These are phyloP conservation scores for Xerocomus amazonicus DNA, from an alignment of 1,284 basidiomycete species.

Conservation along the genomic window DNA sequence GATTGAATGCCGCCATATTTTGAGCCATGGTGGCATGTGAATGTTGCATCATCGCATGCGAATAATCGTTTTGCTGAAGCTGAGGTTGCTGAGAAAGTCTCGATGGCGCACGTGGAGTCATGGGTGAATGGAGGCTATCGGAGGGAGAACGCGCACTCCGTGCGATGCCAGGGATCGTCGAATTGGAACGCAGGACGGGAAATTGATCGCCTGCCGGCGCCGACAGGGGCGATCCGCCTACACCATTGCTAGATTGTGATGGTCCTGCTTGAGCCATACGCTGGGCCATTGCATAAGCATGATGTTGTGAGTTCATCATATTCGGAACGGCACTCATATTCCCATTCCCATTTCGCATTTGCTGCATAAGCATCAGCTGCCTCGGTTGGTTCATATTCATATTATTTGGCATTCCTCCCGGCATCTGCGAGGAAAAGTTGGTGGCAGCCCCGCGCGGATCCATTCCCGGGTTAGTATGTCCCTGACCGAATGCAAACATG, in stretches of 20 bases:
- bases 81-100: constrained; percentile 39
- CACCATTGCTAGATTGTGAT: constrained; percentile 25
- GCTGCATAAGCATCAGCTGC: constrained; percentile 38
- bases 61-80: constrained; percentile 34
- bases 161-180: constrained; percentile 65
- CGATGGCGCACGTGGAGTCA: constrained; percentile 46
- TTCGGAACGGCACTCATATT: constrained; percentile 28
- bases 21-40: constrained; percentile 21
- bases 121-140: constrained; percentile 55
- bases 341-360: constrained; percentile 33
- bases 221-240: constrained; percentile 34
- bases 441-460: constrained; percentile 29
- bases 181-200: constrained; percentile 49
- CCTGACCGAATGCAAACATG: constrained; percentile 31
- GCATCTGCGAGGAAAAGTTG: constrained; percentile 28
- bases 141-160: constrained; percentile 67
- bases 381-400: constrained; percentile 41
- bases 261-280: constrained; percentile 39
- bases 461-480: constrained; percentile 23
- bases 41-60: constrained; percentile 38
- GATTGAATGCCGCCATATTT: constrained; percentile 27
- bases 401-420: constrained; percentile 28
- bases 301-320: constrained; percentile 36
- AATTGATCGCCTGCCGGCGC: constrained; percentile 30
- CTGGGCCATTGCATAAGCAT: constrained; percentile 37